Percentiles rank a stretch among this genome's conserved stretches.
Evolutionary conservation across 2,329 filamentous ascomycete genomes (phyloP).

Genomic region (Celoporthe dispersa): DNA sequence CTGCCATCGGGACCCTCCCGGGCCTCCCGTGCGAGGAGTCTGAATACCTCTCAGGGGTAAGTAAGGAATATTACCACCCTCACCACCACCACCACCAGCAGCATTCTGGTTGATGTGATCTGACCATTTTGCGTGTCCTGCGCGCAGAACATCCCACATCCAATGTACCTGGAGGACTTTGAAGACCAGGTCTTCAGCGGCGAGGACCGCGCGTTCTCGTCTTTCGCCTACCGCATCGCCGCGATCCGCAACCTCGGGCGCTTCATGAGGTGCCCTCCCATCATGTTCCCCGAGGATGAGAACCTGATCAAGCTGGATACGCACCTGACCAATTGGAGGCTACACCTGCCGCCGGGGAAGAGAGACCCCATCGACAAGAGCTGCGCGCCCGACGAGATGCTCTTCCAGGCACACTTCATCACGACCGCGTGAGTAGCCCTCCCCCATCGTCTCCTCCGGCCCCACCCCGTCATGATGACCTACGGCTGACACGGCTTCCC

Average conservation of each 20-base stretch:
- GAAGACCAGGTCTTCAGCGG: constrained; percentile 76
- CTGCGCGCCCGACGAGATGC: constrained; percentile 81
- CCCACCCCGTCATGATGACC: constrained; percentile 29
- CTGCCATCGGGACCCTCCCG: constrained; percentile 66
- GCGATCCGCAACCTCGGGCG: constrained; percentile 78
- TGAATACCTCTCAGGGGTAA: constrained; percentile 66
- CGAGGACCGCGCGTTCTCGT: constrained; percentile 75
- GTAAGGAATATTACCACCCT: too few relatives aligned
- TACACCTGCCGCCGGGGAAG: constrained; percentile 77
- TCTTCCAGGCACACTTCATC: constrained; percentile 91
- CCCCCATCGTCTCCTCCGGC: too few relatives aligned
- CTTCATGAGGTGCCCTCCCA: constrained; percentile 65
- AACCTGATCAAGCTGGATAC: constrained; percentile 57
- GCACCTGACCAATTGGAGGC: constrained; percentile 72
- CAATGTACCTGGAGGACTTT: constrained; percentile 72
- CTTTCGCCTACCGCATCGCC: constrained; percentile 83
- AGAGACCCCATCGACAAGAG: constrained; percentile 69
- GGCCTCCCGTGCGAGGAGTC: constrained; percentile 74
- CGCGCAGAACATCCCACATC: constrained; percentile 58
- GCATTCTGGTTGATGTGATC: constrained; percentile 28
- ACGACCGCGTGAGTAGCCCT: constrained; percentile 52
- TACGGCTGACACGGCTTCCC: constrained; percentile 27
- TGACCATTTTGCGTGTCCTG: background rate
- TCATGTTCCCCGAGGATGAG: constrained; percentile 57
- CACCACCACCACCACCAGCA: too few relatives aligned